Conservation (phyloP, 2,329 filamentous ascomycete species). For the Xylariales sp. region DNA sequence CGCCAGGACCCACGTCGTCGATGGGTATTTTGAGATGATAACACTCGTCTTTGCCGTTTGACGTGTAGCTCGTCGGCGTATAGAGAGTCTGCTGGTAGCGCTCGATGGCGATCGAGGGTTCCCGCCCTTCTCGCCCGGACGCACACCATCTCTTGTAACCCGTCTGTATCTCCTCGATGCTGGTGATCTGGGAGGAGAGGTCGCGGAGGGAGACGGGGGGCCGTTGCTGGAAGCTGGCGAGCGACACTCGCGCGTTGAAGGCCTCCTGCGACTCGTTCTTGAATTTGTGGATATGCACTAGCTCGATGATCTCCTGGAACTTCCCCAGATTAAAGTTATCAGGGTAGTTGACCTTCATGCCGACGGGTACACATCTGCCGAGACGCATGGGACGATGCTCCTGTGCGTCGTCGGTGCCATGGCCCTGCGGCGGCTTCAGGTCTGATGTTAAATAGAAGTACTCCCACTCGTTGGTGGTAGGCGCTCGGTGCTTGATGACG, state of each 20-base stretch:
- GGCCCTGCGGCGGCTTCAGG: background rate
- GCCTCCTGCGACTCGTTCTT: constrained; percentile 5
- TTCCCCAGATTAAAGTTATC: too few relatives aligned
- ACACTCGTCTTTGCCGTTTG: background rate
- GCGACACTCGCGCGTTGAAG: background rate
- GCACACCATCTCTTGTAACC: background rate
- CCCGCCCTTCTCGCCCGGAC: background rate
- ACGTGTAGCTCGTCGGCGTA: background rate
- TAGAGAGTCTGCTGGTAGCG: constrained; percentile 1
- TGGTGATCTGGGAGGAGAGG: background rate
- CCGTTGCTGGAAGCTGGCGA: background rate
- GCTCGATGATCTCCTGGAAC: background rate
- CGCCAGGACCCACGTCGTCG: background rate
- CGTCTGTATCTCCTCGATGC: background rate
- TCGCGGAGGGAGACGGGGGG: background rate
- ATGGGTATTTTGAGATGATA: background rate
- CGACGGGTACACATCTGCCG: constrained; percentile 12
- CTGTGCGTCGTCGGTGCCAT: background rate
- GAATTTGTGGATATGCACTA: constrained; percentile 12
- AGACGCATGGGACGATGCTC: constrained; percentile 11
- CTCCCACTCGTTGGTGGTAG: constrained; percentile 11
- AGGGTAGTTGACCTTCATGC: constrained; percentile 10
- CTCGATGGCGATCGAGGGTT: background rate
- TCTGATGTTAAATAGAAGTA: constrained; percentile 17
- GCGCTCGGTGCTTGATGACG: constrained; percentile 5